A percentile compares a stretch with the other conserved stretches of the same genome.
Evolutionary conservation across 2,329 filamentous ascomycete species (phyloP).

Genomic region (Chaetothyriales sp.): DNA sequence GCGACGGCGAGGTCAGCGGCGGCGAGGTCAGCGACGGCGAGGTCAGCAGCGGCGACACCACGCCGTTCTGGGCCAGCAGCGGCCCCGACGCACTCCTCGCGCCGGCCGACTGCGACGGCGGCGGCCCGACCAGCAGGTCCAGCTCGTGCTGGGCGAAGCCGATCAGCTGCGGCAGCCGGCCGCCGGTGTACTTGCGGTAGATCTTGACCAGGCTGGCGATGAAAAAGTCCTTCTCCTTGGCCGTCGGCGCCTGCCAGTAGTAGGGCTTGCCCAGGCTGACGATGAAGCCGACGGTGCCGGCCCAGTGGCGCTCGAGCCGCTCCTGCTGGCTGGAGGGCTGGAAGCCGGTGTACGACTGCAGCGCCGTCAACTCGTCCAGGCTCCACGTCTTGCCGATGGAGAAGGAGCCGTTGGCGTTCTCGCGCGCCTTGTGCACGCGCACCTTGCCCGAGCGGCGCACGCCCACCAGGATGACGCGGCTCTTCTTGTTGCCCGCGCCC

Average conservation of each 20-base stretch:
- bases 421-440: conserved; percentile 90
- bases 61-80: too few species aligned
- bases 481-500: conserved; percentile 65
- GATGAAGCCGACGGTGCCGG: conserved; percentile 67
- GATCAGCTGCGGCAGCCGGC: conserved; percentile 60
- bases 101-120: not conserved
- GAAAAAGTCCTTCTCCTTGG: conserved; percentile 98
- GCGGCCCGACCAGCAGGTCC: conserved; percentile 45
- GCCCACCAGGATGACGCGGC: conserved; percentile 80
- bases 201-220: conserved; percentile 94
- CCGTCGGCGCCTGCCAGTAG: conserved; percentile 86
- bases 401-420: conserved; percentile 86
- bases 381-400: conserved; percentile 98
- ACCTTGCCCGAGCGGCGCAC: conserved; percentile 87
- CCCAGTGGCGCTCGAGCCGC: conserved; percentile 57
- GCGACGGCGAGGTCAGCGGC: conserved; percentile 6
- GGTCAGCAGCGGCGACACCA: conserved; percentile 5
- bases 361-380: conserved; percentile 70
- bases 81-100: too few species aligned
- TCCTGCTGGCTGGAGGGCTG: conserved; percentile 46
- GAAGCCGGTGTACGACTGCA: conserved; percentile 66
- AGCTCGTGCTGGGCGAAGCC: conserved; percentile 74
- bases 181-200: conserved; percentile 88
- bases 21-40: too few species aligned
- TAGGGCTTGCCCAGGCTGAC: conserved; percentile 89